A percentile compares a stretch with the other conserved stretches of the same genome.
phyloP scores from a whole-genome alignment of 805 yeast genomes.

The Pichia cephalocereana region DNA sequence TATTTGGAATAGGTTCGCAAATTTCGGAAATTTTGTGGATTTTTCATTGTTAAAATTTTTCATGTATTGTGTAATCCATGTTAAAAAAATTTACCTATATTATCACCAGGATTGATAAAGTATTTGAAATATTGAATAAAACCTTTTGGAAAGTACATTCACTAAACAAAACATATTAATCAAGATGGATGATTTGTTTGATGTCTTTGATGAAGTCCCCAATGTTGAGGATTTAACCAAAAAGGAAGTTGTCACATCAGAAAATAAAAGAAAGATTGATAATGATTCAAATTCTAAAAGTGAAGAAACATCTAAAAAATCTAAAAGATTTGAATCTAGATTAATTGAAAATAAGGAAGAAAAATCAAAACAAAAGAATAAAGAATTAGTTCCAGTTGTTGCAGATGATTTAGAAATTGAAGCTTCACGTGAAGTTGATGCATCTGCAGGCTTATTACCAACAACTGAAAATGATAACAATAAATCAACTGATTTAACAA shows the following conservation, averaged over 20 bases:
- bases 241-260: conserved; percentile 2
- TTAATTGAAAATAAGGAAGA: conserved; percentile 22
- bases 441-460: conserved; percentile 60
- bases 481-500: not conserved
- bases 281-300: conserved; percentile 9
- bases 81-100: too few relatives aligned
- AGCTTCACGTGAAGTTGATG: conserved; percentile 82
- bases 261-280: conserved; percentile 7
- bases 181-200: conserved; percentile 46
- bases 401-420: conserved; percentile 84
- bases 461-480: not conserved
- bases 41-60: too few relatives aligned
- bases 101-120: too few relatives aligned
- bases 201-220: conserved; percentile 51
- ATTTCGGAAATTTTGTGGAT: too few relatives aligned
- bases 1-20: too few relatives aligned
- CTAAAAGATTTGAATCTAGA: conserved; percentile 24
- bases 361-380: conserved; percentile 29
- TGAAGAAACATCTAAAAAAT: conserved; percentile 18
- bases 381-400: conserved; percentile 53
- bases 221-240: conserved; percentile 19
- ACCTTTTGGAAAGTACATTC: too few relatives aligned
- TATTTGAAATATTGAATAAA: too few relatives aligned
- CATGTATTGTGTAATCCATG: too few relatives aligned
- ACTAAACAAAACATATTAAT: too few relatives aligned